Conservation (phyloP, 2,329 filamentous ascomycete species). For the Elsinoe fawcettii region DNA sequence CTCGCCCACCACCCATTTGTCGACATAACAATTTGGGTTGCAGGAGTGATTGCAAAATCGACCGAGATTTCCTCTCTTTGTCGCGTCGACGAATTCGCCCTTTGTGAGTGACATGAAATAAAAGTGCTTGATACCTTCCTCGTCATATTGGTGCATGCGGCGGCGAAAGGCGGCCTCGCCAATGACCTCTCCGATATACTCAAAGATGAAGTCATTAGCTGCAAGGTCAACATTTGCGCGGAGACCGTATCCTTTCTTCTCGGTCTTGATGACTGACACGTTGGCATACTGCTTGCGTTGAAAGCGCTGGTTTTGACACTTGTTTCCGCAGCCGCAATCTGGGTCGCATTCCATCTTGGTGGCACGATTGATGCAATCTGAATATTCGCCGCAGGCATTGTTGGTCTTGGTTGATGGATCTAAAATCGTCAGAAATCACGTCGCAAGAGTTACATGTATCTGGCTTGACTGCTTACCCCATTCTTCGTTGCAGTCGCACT, state of each 20-base stretch:
- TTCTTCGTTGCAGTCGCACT: slow-evolving; percentile 91
- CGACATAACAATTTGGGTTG: slow-evolving; percentile 97
- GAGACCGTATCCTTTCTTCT: slow-evolving; percentile 93
- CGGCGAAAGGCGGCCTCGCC: slow-evolving; percentile 82
- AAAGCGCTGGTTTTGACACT: slow-evolving; percentile 92
- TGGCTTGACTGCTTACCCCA: slow-evolving; percentile 62
- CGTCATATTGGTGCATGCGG: slow-evolving; percentile 87
- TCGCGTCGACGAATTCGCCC: slow-evolving; percentile 94
- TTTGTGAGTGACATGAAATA: slow-evolving; percentile 99
- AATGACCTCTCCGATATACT: slow-evolving; percentile 98
- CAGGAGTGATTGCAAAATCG: slow-evolving; percentile 99
- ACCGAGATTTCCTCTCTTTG: slow-evolving; percentile 89
- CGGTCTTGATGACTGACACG: slow-evolving; percentile 93
- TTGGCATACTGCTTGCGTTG: slow-evolving; percentile 81
- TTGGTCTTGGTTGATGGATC: slow-evolving; percentile 52
- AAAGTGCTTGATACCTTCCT: slow-evolving; percentile 97
- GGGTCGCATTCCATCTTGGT: slow-evolving; percentile 95
- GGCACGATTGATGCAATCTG: slow-evolving; percentile 95
- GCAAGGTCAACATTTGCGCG: slow-evolving; percentile 70
- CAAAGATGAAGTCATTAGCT: slow-evolving; percentile 87
- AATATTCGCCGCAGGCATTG: slow-evolving; percentile 86
- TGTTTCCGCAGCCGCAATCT: slow-evolving; percentile 77
- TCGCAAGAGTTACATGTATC: neutral
- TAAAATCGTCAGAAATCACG: slow-evolving; percentile 31
- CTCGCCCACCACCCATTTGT: slow-evolving; percentile 98